Base-by-base conservation (phyloP, 2,329 filamentous ascomycete species). In the Rhytidhysteron rufulum region DNA sequence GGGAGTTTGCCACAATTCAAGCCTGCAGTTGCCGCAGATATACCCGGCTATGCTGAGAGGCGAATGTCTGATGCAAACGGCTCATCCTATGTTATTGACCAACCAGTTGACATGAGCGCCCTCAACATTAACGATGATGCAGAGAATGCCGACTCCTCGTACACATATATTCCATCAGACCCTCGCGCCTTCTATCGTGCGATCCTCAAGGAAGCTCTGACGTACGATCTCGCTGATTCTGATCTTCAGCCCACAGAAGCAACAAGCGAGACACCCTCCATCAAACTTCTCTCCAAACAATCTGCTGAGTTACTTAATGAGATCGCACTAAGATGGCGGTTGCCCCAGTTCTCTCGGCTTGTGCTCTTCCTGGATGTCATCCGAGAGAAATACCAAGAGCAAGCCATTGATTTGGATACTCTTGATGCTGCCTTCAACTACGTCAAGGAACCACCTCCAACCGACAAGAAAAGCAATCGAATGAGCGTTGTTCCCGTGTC, bases 151-250 rank as follows among this genome's bases (percentile, higher is more conserved):
- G 78, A 84, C 51, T 70, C 82, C 34, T 77, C 83, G 36, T 97
- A 91, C 62, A 93, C 86, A 1, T 98, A 91, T 60, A 94, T 95
- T 43, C 93, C 93, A 22, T 74, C 85, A 24, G 88, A 96, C 49
- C 79, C 91, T 21, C 80, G 90, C 53, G 77, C 81, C 7, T 90
- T 86, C 60, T 95, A 95, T 68, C 86, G 87, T 58, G 82, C 84
- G 40, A 84, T 96, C 45, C 69, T 95, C 38, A 82, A 85, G 52
- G 83, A 89, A 60, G 85, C 87, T 22, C 74, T 95, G 31, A 72
- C 68, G 11, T 72, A 80, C 55, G 81, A 85, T 54, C 54, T 83
- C 25, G 70, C 71, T 39, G 76, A 82, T 50, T 65, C 72, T 13
- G 71, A 75, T 21, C 62, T 75, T 24, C 70, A 78, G 45, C 67